A percentile compares a stretch with the other conserved stretches of the same genome.
Conservation (phyloP, 2,329 filamentous ascomycete species). For the Colletotrichum destructivum region DNA sequence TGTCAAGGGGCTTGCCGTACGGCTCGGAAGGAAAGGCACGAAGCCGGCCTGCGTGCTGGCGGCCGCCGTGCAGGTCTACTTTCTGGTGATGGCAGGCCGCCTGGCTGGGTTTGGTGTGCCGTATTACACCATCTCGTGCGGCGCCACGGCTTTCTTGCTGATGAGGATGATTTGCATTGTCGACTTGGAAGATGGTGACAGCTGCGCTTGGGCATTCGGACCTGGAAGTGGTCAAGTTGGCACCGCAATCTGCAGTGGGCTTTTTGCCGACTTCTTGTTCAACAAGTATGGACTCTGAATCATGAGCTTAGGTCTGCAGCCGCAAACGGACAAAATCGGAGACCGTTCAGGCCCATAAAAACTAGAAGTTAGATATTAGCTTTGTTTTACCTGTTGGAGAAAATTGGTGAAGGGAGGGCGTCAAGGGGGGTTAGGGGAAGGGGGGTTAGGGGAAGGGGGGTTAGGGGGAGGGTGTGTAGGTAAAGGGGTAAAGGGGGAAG, state of each 20-base stretch:
- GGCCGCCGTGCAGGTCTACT: constrained; percentile 16
- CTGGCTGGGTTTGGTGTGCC: neutral
- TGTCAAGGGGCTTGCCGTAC: constrained; percentile 52
- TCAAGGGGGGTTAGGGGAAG: no score
- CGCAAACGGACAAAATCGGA: no score
- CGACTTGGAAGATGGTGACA: constrained; percentile 20
- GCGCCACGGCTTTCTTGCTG: neutral
- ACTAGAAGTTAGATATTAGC: no score
- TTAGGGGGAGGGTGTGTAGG: no score
- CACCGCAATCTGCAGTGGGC: neutral
- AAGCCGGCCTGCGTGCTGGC: constrained; percentile 36
- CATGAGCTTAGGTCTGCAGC: neutral
- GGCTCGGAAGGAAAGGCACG: constrained; percentile 43
- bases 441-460: no score
- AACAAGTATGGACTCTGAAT: neutral
- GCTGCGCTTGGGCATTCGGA: constrained; percentile 21
- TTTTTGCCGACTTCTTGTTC: neutral
- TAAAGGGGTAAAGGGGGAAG: no score
- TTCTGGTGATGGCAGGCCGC: neutral
- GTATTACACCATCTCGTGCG: neutral
- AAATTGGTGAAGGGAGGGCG: no score
- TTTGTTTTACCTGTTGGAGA: no score
- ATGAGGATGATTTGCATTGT: constrained; percentile 13
- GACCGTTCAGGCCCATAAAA: no score
- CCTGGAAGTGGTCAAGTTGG: constrained; percentile 13